phyloP scores from a whole-genome alignment of 257 asterid species.

The Rubia yunnanensis region DNA sequence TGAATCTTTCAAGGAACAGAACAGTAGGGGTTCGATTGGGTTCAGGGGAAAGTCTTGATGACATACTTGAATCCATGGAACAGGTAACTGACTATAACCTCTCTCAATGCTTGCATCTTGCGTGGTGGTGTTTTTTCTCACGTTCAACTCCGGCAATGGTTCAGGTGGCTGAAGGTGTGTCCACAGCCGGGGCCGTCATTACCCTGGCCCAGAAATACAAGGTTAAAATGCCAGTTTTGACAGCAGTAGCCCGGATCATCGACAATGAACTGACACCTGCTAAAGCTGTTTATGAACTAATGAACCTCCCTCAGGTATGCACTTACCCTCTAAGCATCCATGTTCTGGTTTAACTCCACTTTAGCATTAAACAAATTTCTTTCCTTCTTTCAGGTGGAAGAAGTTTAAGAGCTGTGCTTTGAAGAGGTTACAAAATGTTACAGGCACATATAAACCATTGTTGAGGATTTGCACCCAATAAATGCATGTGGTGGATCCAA shows the following conservation, averaged over 20 bases:
- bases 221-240: constrained; percentile 84
- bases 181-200: constrained; percentile 92
- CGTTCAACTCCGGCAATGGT: constrained; percentile 5
- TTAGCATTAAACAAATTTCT: neutral
- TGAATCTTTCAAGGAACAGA: constrained; percentile 87
- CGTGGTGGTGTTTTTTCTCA: constrained; percentile 1
- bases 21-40: constrained; percentile 96
- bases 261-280: constrained; percentile 83
- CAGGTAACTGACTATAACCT: constrained; percentile 34
- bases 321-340: neutral
- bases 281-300: constrained; percentile 77
- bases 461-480: neutral
- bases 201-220: constrained; percentile 82
- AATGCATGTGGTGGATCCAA: neutral
- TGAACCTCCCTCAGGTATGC: constrained; percentile 92
- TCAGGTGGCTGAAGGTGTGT: constrained; percentile 90
- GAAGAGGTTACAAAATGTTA: neutral
- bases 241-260: constrained; percentile 84
- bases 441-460: neutral
- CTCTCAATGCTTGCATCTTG: neutral
- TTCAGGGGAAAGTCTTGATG: constrained; percentile 87
- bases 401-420: constrained; percentile 25
- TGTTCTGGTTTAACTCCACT: neutral
- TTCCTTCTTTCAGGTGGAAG: constrained; percentile 36
- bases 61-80: constrained; percentile 71